A percentile compares a stretch with the other conserved stretches of the same genome.
These are phyloP conservation scores for Keithomyces neogunnii DNA, from an alignment of 2,329 filamentous ascomycete genomes.

Conservation along the genomic window DNA sequence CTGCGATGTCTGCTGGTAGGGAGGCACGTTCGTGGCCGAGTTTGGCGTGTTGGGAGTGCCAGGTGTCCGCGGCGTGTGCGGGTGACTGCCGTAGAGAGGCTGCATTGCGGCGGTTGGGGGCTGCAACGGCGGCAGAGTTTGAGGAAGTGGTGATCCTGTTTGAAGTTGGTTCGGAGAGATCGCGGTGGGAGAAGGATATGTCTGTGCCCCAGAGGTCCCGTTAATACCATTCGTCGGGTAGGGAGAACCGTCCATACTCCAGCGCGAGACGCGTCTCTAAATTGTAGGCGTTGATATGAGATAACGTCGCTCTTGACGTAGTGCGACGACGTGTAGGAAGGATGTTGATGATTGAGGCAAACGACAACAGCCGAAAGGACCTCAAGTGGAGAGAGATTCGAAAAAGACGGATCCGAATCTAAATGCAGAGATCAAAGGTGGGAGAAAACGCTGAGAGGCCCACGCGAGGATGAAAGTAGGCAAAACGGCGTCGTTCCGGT, in stretches of 20 bases:
- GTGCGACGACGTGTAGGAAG: neutral
- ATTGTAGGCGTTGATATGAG: constrained; percentile 8
- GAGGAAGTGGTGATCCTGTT: constrained; percentile 36
- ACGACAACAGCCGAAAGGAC: constrained; percentile 4
- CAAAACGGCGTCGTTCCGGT: constrained; percentile 19
- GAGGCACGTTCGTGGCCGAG: constrained; percentile 42
- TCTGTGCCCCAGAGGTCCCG: constrained; percentile 38
- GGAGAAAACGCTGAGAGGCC: constrained; percentile 12
- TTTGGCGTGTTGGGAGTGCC: constrained; percentile 55
- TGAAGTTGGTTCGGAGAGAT: constrained; percentile 44
- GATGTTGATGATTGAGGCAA: constrained; percentile 3
- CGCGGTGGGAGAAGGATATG: constrained; percentile 43
- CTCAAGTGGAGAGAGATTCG: constrained; percentile 13
- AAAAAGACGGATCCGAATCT: constrained; percentile 2
- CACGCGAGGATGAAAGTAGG: constrained; percentile 17
- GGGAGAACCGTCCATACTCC: constrained; percentile 47
- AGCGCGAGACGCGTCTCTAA: constrained; percentile 26
- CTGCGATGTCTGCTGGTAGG: constrained; percentile 44
- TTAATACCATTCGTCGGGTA: constrained; percentile 49
- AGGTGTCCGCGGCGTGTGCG: constrained; percentile 53
- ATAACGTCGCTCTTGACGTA: constrained; percentile 1
- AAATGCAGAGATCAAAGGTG: constrained; percentile 4
- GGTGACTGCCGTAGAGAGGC: constrained; percentile 46
- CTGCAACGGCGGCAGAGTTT: constrained; percentile 49
- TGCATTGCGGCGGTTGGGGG: constrained; percentile 35